A percentile compares a stretch with the other conserved stretches of the same genome.
Evolutionary conservation across 352 stramenopile species (phyloP).

Genomic region (Globisporangium canariense): DNA sequence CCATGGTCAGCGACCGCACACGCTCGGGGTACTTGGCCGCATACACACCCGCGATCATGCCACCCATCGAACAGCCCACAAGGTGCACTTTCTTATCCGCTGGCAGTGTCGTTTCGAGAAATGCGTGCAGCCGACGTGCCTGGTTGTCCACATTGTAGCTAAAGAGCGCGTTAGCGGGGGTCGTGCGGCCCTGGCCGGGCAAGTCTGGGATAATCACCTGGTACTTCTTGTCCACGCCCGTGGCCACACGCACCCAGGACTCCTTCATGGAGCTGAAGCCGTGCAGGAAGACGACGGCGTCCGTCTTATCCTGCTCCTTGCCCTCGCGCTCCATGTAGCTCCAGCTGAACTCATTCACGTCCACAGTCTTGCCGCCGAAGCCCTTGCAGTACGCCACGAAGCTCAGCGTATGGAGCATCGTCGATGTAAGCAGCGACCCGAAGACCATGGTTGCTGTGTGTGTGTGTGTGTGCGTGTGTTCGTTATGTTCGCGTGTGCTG

Average conservation of each 20-base stretch:
- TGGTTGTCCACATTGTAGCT: constrained; percentile 60
- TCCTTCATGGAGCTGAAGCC: constrained; percentile 76
- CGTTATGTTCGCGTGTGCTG: not conserved
- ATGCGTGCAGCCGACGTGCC: constrained; percentile 48
- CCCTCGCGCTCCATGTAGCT: constrained; percentile 63
- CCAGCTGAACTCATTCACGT: constrained; percentile 59
- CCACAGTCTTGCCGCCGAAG: constrained; percentile 45
- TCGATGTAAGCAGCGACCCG: constrained; percentile 17
- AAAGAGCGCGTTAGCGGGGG: constrained; percentile 35
- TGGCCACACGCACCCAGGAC: constrained; percentile 55
- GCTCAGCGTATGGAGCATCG: constrained; percentile 43
- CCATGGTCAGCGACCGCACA: constrained; percentile 63
- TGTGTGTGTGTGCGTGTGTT: not conserved
- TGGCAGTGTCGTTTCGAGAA: constrained; percentile 51
- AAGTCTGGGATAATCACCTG: constrained; percentile 65
- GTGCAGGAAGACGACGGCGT: constrained; percentile 67
- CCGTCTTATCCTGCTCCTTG: constrained; percentile 31
- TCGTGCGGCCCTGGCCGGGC: constrained; percentile 58
- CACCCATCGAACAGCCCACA: constrained; percentile 74
- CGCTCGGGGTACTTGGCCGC: constrained; percentile 56
- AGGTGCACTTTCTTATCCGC: constrained; percentile 62
- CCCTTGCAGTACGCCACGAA: constrained; percentile 50
- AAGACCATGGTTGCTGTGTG: constrained; percentile 20
- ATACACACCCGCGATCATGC: constrained; percentile 70
- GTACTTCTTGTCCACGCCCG: constrained; percentile 50